phyloP scores from a whole-genome alignment of 2,329 filamentous ascomycete species.

The Ambrosiella xylebori region DNA sequence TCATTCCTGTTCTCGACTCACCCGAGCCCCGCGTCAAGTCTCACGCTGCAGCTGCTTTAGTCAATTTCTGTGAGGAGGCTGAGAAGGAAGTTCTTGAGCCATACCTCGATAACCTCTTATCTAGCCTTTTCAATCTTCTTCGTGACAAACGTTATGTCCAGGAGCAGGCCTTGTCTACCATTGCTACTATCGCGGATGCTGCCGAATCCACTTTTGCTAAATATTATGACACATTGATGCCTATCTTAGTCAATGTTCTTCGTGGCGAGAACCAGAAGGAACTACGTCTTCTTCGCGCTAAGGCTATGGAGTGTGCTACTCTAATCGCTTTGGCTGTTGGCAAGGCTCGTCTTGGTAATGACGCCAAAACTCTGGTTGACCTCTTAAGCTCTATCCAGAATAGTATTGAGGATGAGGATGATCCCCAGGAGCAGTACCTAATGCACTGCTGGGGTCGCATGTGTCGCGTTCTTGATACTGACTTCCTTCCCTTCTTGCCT shows the following conservation, averaged over 20 bases:
- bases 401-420: constrained; percentile 74
- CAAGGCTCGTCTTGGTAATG: constrained; percentile 73
- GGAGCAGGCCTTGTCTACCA: constrained; percentile 92
- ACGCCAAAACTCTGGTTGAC: constrained; percentile 75
- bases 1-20: constrained; percentile 81
- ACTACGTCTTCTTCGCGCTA: constrained; percentile 74
- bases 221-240: constrained; percentile 95
- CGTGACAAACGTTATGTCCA: constrained; percentile 93
- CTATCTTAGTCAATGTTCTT: constrained; percentile 75
- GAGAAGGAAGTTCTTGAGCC: constrained; percentile 84
- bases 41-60: constrained; percentile 88
- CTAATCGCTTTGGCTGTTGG: constrained; percentile 90
- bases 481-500: constrained; percentile 83
- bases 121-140: constrained; percentile 69
- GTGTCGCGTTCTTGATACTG: constrained; percentile 79
- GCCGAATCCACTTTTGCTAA: constrained; percentile 87
- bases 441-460: constrained; percentile 99
- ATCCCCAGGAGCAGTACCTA: constrained; percentile 90
- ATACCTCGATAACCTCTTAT: constrained; percentile 76
- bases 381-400: constrained; percentile 75
- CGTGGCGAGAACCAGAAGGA: constrained; percentile 86
- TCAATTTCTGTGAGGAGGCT: constrained; percentile 98
- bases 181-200: constrained; percentile 96
- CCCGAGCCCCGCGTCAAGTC: constrained; percentile 88
- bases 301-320: constrained; percentile 98